A percentile compares a stretch with the other conserved stretches of the same genome.
Conservation (phyloP, 2,329 filamentous ascomycete genomes). For the Cryphonectria japonica region DNA sequence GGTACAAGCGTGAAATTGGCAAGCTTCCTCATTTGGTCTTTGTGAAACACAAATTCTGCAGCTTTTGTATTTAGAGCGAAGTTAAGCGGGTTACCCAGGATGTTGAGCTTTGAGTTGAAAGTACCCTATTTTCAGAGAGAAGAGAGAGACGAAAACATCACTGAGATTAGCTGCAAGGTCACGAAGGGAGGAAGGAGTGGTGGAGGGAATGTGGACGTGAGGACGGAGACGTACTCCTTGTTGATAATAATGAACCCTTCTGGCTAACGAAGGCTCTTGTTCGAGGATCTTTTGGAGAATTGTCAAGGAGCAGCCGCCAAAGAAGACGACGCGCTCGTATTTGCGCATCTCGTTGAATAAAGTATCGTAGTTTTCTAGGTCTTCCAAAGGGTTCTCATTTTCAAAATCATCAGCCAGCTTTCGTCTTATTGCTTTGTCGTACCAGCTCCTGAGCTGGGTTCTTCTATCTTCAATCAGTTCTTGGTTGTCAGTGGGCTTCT, state of each 20-base stretch:
- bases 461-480: neutral
- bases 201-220: neutral
- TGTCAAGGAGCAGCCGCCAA: constrained; percentile 28
- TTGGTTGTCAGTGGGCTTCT: neutral
- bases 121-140: constrained; percentile 12
- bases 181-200: neutral
- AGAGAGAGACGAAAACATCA: neutral
- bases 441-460: constrained; percentile 21
- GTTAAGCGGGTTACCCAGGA: constrained; percentile 30
- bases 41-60: constrained; percentile 23
- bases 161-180: neutral
- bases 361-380: constrained; percentile 7
- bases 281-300: constrained; percentile 24
- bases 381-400: constrained; percentile 11
- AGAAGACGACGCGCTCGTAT: constrained; percentile 22
- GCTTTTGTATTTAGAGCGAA: constrained; percentile 27
- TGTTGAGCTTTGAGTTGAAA: constrained; percentile 27
- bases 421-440: constrained; percentile 19
- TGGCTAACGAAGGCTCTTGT: constrained; percentile 11
- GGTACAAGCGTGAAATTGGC: constrained; percentile 25
- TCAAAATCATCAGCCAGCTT: constrained; percentile 23
- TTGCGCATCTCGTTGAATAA: constrained; percentile 22
- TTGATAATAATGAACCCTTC: constrained; percentile 24
- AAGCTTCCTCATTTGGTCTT: constrained; percentile 5
- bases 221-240: constrained; percentile 19